A percentile compares a stretch with the other conserved stretches of the same genome.
These are phyloP conservation scores for Flaveria robusta DNA, from an alignment of 129 eudicot genomes.

Conservation along the genomic window DNA sequence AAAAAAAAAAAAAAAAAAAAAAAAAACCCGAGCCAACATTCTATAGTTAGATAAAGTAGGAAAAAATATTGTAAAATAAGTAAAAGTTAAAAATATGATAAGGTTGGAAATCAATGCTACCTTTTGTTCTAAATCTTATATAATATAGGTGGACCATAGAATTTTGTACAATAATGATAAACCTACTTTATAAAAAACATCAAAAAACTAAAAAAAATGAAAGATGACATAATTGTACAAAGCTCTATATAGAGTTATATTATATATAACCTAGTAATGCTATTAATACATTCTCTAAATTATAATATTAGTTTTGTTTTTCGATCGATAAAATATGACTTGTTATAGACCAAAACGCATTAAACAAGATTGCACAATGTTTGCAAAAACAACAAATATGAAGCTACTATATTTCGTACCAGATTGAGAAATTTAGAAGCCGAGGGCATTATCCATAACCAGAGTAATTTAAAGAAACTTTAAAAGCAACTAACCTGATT, in stretches of 20 bases:
- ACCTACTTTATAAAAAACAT: not conserved
- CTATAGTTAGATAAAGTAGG: not conserved
- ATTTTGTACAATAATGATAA: not conserved
- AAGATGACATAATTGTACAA: not conserved
- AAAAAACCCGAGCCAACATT: no score
- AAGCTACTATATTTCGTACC: not conserved
- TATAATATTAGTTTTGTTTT: not conserved
- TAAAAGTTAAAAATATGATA: not conserved
- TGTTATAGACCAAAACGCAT: not conserved
- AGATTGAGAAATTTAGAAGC: not conserved
- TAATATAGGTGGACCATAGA: not conserved
- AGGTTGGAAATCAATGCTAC: not conserved
- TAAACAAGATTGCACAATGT: not conserved
- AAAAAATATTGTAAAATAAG: not conserved
- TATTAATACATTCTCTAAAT: not conserved
- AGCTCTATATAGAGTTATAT: not conserved
- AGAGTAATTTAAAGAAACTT: not conserved
- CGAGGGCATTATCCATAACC: not conserved
- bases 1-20: no score
- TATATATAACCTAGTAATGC: not conserved
- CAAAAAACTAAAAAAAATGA: not conserved
- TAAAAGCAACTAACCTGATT: constrained; percentile 55
- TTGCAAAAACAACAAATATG: not conserved
- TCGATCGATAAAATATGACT: not conserved
- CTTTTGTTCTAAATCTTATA: not conserved